Evolutionary conservation across 108 stramenopile species (phyloP), one percentile per base, ranked within the genome.

Genomic region (Fistulifera solaris): DNA sequence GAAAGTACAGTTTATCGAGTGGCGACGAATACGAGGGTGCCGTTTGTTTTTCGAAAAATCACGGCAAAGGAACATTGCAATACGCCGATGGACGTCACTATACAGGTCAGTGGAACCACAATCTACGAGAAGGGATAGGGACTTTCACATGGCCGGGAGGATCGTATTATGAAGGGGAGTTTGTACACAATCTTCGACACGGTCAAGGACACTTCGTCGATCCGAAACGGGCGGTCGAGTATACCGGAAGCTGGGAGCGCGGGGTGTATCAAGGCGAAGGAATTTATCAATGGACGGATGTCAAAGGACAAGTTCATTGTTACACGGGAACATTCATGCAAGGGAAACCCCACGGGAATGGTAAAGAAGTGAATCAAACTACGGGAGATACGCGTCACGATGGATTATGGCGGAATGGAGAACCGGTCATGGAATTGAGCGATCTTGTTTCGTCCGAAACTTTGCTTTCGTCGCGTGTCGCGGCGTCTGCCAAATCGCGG

Each of bases 81-180:
- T 85, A 81, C 44, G 59, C 58, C 31, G 75, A 85, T 56, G 80
- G 77, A 19, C 48, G 65, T 16, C 27, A 63, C 24, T 73, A 67
- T 40, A 68, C 49, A n/a, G 81, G 77, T 15, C 67, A 63, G 26
- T 77, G 76, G 71, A 38, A 53, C 2, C 48, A 74, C 26, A 75
- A 68, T n/a, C 52, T 59, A 38, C 53, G 59, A 59, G 51, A 67
- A 5, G 66, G 66, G 12, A 5, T 16, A 47, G 66, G 66, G 13
- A n/a, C 19, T 24, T 42, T 45, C 8, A 51, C 16, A 3, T 70
- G 52, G 19, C 17, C 40, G 18, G 54, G 54, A 12, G 53, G 59
- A 41, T 56, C 51, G 2, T 21, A 28, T 15, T 70, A 65, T 45
- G 56, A 41, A 1, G 68, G 68, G 16, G n/a, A 65, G 12, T 70